Conservation (phyloP, 164 flowering plant species). For the Protea cynaroides region DNA sequence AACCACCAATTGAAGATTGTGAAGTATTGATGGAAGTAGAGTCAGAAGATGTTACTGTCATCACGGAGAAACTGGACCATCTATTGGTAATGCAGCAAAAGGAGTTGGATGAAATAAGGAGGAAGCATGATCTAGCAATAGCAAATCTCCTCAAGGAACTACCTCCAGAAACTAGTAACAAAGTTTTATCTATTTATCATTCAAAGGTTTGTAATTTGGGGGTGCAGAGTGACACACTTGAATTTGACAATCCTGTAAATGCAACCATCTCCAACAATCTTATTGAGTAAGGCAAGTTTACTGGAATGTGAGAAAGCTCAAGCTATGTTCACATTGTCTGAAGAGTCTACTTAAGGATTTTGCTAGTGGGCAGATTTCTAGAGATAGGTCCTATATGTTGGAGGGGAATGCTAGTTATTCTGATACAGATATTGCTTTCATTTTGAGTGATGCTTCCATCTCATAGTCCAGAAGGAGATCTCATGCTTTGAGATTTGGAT, state of each 20-base stretch:
- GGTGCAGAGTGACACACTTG: conserved; percentile 5
- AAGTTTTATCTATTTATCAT: conserved; percentile 25
- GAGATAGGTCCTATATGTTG: conserved; percentile 6
- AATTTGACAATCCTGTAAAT: conserved; percentile 5
- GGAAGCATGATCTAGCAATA: conserved; percentile 45
- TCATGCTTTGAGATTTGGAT: not conserved
- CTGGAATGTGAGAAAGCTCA: conserved; percentile 10
- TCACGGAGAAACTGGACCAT: conserved; percentile 45
- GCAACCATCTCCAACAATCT: not conserved
- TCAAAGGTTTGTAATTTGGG: conserved; percentile 29
- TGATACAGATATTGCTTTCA: conserved; percentile 23
- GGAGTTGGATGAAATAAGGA: conserved; percentile 59
- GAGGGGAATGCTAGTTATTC: conserved; percentile 11
- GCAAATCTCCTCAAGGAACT: conserved; percentile 47
- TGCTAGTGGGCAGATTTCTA: conserved; percentile 8
- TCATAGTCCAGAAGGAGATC: not conserved
- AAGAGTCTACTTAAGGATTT: conserved; percentile 9
- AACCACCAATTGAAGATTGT: conserved; percentile 1
- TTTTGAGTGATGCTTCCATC: conserved; percentile 15
- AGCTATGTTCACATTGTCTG: not conserved
- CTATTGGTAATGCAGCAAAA: conserved; percentile 46
- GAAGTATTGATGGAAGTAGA: conserved; percentile 9
- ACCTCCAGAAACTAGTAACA: conserved; percentile 35
- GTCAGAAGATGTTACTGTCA: conserved; percentile 24
- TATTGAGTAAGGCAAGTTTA: not conserved